Evolutionary conservation across 208 protist species (phyloP).

Genomic region (Trypanosoma vivax): DNA sequence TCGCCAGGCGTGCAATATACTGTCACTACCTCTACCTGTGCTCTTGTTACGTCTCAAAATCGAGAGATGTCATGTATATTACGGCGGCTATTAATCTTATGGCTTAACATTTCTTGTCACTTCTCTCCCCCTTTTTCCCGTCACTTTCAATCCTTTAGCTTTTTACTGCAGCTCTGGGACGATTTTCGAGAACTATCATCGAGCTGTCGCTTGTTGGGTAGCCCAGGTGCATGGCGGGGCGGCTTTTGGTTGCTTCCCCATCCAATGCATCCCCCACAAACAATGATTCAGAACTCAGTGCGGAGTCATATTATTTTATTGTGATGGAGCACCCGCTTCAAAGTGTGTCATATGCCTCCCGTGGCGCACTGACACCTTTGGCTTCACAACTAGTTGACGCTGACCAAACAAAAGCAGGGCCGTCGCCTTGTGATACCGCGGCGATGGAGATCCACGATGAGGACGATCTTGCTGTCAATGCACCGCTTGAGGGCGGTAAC

Average conservation of each 20-base stretch:
- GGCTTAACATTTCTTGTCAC: too few relatives aligned
- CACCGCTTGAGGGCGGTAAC: not conserved
- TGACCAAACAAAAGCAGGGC: not conserved
- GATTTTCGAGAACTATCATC: too few relatives aligned
- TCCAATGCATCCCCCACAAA: not conserved
- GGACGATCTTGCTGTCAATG: not conserved
- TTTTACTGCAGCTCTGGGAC: too few relatives aligned
- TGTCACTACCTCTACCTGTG: too few relatives aligned
- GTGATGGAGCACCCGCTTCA: slow-evolving; percentile 7
- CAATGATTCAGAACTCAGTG: not conserved
- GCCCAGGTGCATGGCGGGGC: slow-evolving; percentile 1
- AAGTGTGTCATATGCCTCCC: not conserved
- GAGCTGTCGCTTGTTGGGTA: not conserved
- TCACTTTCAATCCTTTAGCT: too few relatives aligned
- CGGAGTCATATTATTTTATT: slow-evolving; percentile 16
- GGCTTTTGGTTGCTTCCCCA: slow-evolving; percentile 1
- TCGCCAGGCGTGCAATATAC: too few relatives aligned
- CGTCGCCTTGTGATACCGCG: not conserved
- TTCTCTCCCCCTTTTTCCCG: too few relatives aligned
- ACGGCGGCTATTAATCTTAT: too few relatives aligned
- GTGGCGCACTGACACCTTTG: not conserved
- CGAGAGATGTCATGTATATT: too few relatives aligned
- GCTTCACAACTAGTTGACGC: not conserved
- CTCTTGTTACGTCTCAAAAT: too few relatives aligned
- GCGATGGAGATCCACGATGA: not conserved